Evolutionary conservation across 345 rosid species (phyloP), one percentile per base, ranked within the genome.

Genomic region (Laguncularia racemosa): DNA sequence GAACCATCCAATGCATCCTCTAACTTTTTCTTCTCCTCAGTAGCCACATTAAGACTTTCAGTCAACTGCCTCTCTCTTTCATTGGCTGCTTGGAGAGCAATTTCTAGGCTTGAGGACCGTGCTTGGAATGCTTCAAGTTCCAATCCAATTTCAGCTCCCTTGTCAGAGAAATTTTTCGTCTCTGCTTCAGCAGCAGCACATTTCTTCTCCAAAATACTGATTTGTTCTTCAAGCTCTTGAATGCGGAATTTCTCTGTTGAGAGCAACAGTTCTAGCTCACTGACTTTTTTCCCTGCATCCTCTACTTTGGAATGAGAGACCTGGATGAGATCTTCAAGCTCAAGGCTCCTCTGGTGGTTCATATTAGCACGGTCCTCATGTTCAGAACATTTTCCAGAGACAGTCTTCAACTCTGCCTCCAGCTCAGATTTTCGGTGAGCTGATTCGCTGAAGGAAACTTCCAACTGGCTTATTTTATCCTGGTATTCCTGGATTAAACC

Each of bases 181-280:
- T 81, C 85, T 23, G 77, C 82, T 72, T 90, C 99, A 23, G 86
- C 70, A 44, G 80, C 86, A 12, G 53, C 78, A 33, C 66, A 73
- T 73, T 84, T 90, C 77, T 76, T 95, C 71, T 90, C 89, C 48
- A 90, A 62, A 44, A 73, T 48, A 63, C 76, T 66, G 53, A 82
- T 59, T 71, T 86, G 95, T 68, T 88, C 96, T 69, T 86, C 96
- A 59, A 88, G 96, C 67, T 95, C 97, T 71, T 86, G 93, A 64
- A 84, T 95, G 73, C 89, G 83, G 69, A 74, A 76, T 56, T 88
- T 90, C 70, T 85, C 93, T n/a, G 99, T 77, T 76, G 86, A 89
- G 18, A 90, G 97, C 50, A 95, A 71, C 86, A 95, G 71, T 67
- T 84, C 96, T 68, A 95, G 67, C 70, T 95, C 97, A 56, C 66